phyloP scores from a whole-genome alignment of 1,284 basidiomycete species.

The Takashimella koratensis region DNA sequence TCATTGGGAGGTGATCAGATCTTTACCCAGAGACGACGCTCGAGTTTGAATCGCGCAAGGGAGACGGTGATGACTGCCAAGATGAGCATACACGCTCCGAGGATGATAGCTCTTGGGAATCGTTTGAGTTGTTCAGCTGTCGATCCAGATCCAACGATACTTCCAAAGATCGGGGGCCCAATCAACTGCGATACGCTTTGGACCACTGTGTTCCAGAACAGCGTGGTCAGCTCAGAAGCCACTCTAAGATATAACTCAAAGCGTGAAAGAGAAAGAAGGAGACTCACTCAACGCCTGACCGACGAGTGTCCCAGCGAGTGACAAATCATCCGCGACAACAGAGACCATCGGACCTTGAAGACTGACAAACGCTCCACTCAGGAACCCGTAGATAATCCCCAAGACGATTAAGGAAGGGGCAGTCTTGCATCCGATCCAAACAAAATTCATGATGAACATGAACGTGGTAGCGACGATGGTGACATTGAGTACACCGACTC shows the following conservation, averaged over 20 bases:
- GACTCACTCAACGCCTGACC: conserved; percentile 39
- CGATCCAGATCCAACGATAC: conserved; percentile 30
- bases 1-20: too few relatives aligned
- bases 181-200: conserved; percentile 33
- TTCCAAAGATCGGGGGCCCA: conserved; percentile 37
- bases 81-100: conserved; percentile 24
- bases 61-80: conserved; percentile 10
- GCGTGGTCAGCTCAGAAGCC: neutral
- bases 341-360: conserved; percentile 37
- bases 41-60: conserved; percentile 10
- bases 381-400: conserved; percentile 33
- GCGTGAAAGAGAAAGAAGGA: neutral
- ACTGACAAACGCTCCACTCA: conserved; percentile 31
- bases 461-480: conserved; percentile 19
- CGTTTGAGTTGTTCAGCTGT: conserved; percentile 16
- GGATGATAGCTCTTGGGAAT: conserved; percentile 28
- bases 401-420: conserved; percentile 23
- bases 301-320: conserved; percentile 37
- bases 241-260: neutral
- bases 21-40: conserved; percentile 12
- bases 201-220: conserved; percentile 18
- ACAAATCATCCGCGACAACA: conserved; percentile 26
- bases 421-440: conserved; percentile 30
- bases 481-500: conserved; percentile 33
- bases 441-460: conserved; percentile 31